Percentiles rank a stretch among this genome's conserved stretches.
phyloP scores from a whole-genome alignment of 768 basidiomycete species.

The Lactarius indigo region DNA sequence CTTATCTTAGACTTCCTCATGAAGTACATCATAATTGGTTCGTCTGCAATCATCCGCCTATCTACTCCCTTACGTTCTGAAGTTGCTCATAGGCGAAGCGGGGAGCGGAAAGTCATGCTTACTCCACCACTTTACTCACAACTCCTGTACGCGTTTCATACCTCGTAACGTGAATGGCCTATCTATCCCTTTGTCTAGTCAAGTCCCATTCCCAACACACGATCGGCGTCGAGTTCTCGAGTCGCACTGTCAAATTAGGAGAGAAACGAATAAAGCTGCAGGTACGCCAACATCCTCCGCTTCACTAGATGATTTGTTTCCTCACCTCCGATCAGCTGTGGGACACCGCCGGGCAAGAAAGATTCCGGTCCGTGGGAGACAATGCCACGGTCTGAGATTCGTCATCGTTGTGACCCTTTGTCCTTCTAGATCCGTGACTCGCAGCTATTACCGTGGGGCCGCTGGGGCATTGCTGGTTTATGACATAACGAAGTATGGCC shows the following conservation, averaged over 20 bases:
- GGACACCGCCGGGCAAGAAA: constrained; percentile 97
- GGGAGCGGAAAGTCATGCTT: constrained; percentile 97
- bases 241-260: constrained; percentile 86
- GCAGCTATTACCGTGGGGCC: constrained; percentile 95
- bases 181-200: constrained; percentile 48
- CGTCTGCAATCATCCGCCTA: constrained; percentile 25
- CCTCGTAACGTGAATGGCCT: constrained; percentile 1
- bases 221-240: constrained; percentile 97
- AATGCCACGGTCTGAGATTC: constrained; percentile 16
- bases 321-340: constrained; percentile 56
- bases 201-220: constrained; percentile 97
- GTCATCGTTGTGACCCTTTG: constrained; percentile 22
- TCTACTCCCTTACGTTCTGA: constrained; percentile 1
- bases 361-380: constrained; percentile 62
- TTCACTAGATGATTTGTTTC: neutral
- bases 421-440: constrained; percentile 70
- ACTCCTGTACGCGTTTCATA: constrained; percentile 65
- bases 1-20: constrained; percentile 81
- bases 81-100: constrained; percentile 68
- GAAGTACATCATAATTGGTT: constrained; percentile 98
- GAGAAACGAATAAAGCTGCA: constrained; percentile 96
- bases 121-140: constrained; percentile 94
- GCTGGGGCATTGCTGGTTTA: constrained; percentile 90
- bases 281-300: constrained; percentile 42
- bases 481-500: constrained; percentile 79